Base-by-base conservation (phyloP, 2,329 filamentous ascomycete species). In the Colletotrichum godetiae region DNA sequence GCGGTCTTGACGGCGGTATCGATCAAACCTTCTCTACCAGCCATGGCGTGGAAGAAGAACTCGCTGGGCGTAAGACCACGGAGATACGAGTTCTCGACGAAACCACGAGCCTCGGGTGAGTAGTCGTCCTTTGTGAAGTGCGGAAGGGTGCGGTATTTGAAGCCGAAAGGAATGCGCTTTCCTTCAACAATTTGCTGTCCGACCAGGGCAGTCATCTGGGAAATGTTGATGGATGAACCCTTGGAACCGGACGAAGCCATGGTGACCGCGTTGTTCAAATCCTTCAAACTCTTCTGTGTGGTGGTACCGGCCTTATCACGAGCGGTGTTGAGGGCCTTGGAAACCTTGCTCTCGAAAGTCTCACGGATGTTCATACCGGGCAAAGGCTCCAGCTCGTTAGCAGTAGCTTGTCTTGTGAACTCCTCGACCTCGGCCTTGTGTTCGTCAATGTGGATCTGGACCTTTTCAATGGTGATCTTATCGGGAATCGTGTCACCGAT, bases 31-130 rank as follows among this genome's bases (percentile, higher is more conserved):
- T 99, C 97, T 87, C 97, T 92, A 95, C 97, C 97, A 88, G 97
- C 97, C 97, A 99, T 99, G 81, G 97, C 97, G 90, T 99, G 97
- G 89, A 99, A 99, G 87, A 98, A 99, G 86, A 99, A 99, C 78
- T 99, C 97, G 0, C 94, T 93, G 0, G 97, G 97, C 0, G 97
- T 99, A 72, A 99, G 86, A 68, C 97, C 97, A 87, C 97, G 94
- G 13, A 99, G 90, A 79, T 99, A 99, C 0, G 97, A 99, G 85
- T 99, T 99, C 84, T 99, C 97, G 24, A 99, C 97, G 80, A 99
- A 99, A 55, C 97, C 97, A 86, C 97, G 93, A 58, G 97, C 96
- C 82, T 98, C 95, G 12, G 97, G 95, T 24, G 96, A 98, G 83
- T 98, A 99, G 82, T 99, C 97, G 79, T 99, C 97, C 87, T 99